Evolutionary conservation across 805 yeast genomes (phyloP), one percentile per base, ranked within the genome.

Genomic region (Pichia scutulata): DNA sequence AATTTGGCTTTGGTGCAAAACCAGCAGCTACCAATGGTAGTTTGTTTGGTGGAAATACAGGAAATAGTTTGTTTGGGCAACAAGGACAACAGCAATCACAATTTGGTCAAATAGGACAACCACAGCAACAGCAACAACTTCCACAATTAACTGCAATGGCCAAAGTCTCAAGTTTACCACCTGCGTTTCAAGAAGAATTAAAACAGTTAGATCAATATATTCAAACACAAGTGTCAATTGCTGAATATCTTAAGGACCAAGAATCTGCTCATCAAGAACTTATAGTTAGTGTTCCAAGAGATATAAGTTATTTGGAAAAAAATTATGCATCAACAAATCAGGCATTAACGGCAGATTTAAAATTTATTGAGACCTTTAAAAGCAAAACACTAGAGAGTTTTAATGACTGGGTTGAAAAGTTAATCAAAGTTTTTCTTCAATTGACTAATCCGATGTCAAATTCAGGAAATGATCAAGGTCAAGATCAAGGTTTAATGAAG

Each of bases 191-290:
- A 58, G 76, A 70, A 52, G 88, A 86, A 60, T 69, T 86, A 37
- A 86, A 82, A 63, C 81, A 82, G 55, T 68, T 86, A 50, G 89
- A 86, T 64, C 75, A 78, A 50, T 85, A 82, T 61, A 83, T 86
- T 45, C 85, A 82, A 60, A 77, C 78, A 36, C 95, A 86, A 66
- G 85, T 84, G 41, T 75, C 80, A 46, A 82, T 84, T 47, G 83
- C 89, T 2, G 85, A 84, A 47, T 80, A 80, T 26, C 68, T 86
- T 54, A 78, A 81, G 55, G 75, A 80, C 7, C 85, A 82, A 55
- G 72, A 76, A 52, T 67, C 66, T n/a, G 80, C 78, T 39, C 95
- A 86, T 57, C 73, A 75, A 43, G 81, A 76, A 52, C 70, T 86
- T 42, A 78, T 86, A 42, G 78, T 74, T 37, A 80, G 89, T 48